These are phyloP conservation scores for Penicillium sp. DNA, from an alignment of 2,329 filamentous ascomycete genomes.

Conservation along the genomic window DNA sequence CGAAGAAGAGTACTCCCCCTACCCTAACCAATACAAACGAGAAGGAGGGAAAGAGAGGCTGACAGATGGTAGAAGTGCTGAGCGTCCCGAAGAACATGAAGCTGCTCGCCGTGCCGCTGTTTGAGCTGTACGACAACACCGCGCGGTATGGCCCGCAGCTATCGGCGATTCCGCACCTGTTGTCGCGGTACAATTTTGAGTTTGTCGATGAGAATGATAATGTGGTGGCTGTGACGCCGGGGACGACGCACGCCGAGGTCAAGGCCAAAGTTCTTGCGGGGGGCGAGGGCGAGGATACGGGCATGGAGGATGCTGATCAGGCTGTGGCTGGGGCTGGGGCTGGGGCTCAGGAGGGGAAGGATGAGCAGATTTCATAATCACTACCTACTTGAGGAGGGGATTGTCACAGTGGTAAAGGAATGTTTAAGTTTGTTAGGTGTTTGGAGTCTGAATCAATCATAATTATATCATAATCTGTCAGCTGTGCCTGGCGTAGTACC, in stretches of 20 bases:
- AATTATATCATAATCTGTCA: no score
- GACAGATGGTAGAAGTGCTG: slow-evolving; percentile 67
- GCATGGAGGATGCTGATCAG: slow-evolving; percentile 33
- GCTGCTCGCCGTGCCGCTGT: slow-evolving; percentile 89
- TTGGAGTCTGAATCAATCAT: no score
- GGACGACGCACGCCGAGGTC: slow-evolving; percentile 59
- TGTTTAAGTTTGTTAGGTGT: no score
- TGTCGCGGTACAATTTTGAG: slow-evolving; percentile 95
- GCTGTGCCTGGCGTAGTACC: no score
- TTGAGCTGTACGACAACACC: slow-evolving; percentile 98
- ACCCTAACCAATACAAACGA: background rate
- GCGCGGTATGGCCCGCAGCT: slow-evolving; percentile 92
- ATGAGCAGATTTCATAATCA: slow-evolving; percentile 9
- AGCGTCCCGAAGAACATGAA: slow-evolving; percentile 99
- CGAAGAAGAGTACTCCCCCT: slow-evolving; percentile 72
- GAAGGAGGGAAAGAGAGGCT: background rate
- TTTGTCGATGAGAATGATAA: slow-evolving; percentile 92
- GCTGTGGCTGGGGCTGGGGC: slow-evolving; percentile 10
- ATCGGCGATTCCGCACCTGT: slow-evolving; percentile 89
- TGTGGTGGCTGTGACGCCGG: slow-evolving; percentile 79
- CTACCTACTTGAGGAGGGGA: no score
- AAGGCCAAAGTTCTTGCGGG: slow-evolving; percentile 64
- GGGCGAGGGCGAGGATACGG: slow-evolving; percentile 34
- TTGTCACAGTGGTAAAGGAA: no score
- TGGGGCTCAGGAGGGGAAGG: background rate